phyloP scores from a whole-genome alignment of 2,329 filamentous ascomycete genomes.

The Aspergillus sp. region DNA sequence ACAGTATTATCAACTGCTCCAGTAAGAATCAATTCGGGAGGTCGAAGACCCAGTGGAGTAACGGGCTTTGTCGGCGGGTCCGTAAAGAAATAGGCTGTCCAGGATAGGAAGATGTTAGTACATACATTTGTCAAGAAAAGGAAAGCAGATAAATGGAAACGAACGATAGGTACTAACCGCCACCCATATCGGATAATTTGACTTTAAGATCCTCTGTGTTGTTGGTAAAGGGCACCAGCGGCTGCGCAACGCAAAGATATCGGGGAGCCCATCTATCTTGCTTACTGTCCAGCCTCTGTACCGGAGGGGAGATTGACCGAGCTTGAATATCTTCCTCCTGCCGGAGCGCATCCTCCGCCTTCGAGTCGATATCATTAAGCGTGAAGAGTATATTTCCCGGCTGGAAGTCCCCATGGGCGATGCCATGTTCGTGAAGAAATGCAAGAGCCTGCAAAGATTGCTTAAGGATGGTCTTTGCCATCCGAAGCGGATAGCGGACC shows the following conservation, averaged over 20 bases:
- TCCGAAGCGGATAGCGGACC: conserved; percentile 21
- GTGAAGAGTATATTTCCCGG: conserved; percentile 24
- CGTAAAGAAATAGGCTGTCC: conserved; percentile 23
- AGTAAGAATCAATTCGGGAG: conserved; percentile 27
- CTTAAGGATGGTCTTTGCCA: conserved; percentile 25
- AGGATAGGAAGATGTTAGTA: too few relatives aligned
- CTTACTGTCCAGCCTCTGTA: conserved; percentile 24
- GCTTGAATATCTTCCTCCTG: conserved; percentile 21
- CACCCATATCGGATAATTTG: conserved; percentile 31
- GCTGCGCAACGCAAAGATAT: conserved; percentile 26
- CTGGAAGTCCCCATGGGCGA: conserved; percentile 25
- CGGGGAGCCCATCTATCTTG: conserved; percentile 28
- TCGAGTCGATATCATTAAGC: conserved; percentile 17
- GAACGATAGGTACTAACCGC: conserved; percentile 18
- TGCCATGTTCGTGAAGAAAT: conserved; percentile 23
- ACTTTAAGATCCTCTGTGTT: conserved; percentile 19
- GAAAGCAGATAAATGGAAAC: conserved; percentile 10
- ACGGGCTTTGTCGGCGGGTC: conserved; percentile 22
- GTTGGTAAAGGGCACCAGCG: conserved; percentile 23
- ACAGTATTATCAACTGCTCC: conserved; percentile 20
- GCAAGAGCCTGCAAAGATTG: conserved; percentile 22
- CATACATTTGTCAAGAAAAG: conserved; percentile 9
- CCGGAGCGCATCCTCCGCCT: conserved; percentile 16
- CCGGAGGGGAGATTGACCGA: conserved; percentile 15
- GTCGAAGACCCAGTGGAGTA: conserved; percentile 24